phyloP scores from a whole-genome alignment of 768 basidiomycete genomes.

The Termitomyces bulborhizus region DNA sequence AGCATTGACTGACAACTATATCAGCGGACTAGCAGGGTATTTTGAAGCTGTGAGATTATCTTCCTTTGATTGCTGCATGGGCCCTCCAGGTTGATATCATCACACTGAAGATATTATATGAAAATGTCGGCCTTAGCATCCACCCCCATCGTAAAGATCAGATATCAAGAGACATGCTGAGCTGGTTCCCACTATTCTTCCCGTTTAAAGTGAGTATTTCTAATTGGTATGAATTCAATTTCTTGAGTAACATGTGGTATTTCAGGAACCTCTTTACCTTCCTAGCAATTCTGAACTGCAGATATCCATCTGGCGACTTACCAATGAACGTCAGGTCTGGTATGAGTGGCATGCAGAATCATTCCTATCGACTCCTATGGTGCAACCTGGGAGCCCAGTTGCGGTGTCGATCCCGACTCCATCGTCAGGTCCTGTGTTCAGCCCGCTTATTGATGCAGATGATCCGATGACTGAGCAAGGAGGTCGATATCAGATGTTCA shows the following conservation, averaged over 20 bases:
- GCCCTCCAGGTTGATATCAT: not conserved
- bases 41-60: slow-evolving; percentile 68
- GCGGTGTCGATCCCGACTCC: slow-evolving; percentile 10
- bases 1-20: not conserved
- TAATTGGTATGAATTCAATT: not conserved
- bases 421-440: slow-evolving; percentile 30
- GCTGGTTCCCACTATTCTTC: slow-evolving; percentile 98
- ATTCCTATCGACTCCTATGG: slow-evolving; percentile 61
- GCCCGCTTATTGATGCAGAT: slow-evolving; percentile 67
- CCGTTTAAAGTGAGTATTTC: slow-evolving; percentile 65
- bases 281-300: slow-evolving; percentile 90
- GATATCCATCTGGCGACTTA: slow-evolving; percentile 91
- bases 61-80: not conserved
- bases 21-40: slow-evolving; percentile 86
- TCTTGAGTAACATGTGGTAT: not conserved
- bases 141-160: slow-evolving; percentile 85
- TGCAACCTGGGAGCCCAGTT: slow-evolving; percentile 10
- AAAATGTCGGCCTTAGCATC: slow-evolving; percentile 86
- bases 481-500: not conserved
- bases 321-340: slow-evolving; percentile 88
- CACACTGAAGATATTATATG: slow-evolving; percentile 56
- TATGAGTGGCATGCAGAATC: slow-evolving; percentile 99
- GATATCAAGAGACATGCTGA: slow-evolving; percentile 94
- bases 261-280: slow-evolving; percentile 86
- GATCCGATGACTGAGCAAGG: slow-evolving; percentile 29